phyloP scores from a whole-genome alignment of 352 stramenopile genomes.

The Phytophthora aleatoria region DNA sequence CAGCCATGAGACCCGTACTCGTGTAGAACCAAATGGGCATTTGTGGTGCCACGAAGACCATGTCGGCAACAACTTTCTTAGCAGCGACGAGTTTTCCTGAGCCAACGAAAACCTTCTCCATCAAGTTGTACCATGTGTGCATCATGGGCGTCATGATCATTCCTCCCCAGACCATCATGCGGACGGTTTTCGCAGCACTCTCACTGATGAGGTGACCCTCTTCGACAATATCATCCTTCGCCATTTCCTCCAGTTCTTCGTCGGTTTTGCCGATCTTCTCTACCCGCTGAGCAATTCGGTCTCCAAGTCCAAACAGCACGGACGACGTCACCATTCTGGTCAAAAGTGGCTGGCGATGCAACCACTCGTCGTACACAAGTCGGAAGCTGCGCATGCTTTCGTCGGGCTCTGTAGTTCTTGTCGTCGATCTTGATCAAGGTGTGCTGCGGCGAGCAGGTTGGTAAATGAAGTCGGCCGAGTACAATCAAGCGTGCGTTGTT shows the following conservation, averaged over 20 bases:
- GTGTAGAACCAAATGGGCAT: slow-evolving; percentile 41
- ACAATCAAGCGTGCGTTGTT: slow-evolving; percentile 4
- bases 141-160: slow-evolving; percentile 78
- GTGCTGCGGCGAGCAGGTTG: not conserved
- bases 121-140: slow-evolving; percentile 86
- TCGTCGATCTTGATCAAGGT: not conserved
- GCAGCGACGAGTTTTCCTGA: slow-evolving; percentile 27
- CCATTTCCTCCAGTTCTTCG: slow-evolving; percentile 15
- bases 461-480: slow-evolving; percentile 11
- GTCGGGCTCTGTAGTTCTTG: not conserved
- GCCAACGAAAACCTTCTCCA: slow-evolving; percentile 50
- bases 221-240: slow-evolving; percentile 5
- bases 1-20: slow-evolving; percentile 36
- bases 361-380: slow-evolving; percentile 47
- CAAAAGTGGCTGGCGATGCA: slow-evolving; percentile 48
- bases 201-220: slow-evolving; percentile 16
- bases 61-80: slow-evolving; percentile 41
- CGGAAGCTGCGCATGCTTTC: slow-evolving; percentile 39
- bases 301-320: slow-evolving; percentile 53
- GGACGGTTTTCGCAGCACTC: slow-evolving; percentile 44
- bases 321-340: slow-evolving; percentile 66
- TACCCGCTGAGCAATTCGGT: slow-evolving; percentile 53
- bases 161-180: slow-evolving; percentile 89
- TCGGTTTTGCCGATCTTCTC: slow-evolving; percentile 20
- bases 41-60: slow-evolving; percentile 46